Percentiles rank a stretch among this genome's conserved stretches.
phyloP scores from a whole-genome alignment of 257 asterid species.

The Petunia axillaris region DNA sequence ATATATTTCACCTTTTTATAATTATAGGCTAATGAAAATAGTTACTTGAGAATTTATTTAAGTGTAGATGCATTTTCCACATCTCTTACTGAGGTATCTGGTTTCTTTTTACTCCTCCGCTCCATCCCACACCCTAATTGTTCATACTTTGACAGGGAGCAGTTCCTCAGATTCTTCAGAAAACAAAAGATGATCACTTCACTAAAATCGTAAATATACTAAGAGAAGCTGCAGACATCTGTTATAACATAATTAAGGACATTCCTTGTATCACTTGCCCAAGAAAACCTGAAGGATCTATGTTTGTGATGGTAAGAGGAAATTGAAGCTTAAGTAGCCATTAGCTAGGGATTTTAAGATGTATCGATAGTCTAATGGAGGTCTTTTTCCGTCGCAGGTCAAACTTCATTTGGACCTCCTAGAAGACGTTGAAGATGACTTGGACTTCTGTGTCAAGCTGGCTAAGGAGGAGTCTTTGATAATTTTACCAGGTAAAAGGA shows the following conservation, averaged over 20 bases:
- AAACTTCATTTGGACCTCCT: slow-evolving; percentile 58
- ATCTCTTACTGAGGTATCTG: too few species aligned
- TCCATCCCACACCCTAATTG: too few species aligned
- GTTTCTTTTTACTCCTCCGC: too few species aligned
- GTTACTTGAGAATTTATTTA: slow-evolving; percentile 42
- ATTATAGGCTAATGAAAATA: background rate
- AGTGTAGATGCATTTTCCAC: too few species aligned
- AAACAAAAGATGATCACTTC: slow-evolving; percentile 63
- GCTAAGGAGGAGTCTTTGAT: slow-evolving; percentile 67
- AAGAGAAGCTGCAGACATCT: slow-evolving; percentile 52
- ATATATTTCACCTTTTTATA: slow-evolving; percentile 43
- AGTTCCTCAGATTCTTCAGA: slow-evolving; percentile 53
- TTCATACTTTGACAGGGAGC: slow-evolving; percentile 60
- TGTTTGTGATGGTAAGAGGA: slow-evolving; percentile 74
- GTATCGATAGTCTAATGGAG: background rate
- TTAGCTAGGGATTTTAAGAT: background rate
- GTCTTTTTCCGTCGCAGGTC: slow-evolving; percentile 45
- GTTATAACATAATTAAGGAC: slow-evolving; percentile 52
- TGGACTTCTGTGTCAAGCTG: slow-evolving; percentile 63
- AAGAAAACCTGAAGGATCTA: slow-evolving; percentile 84
- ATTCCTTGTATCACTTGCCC: slow-evolving; percentile 77
- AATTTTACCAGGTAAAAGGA: slow-evolving; percentile 59
- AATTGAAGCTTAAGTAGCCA: background rate
- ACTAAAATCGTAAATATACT: slow-evolving; percentile 47
- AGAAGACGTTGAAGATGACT: slow-evolving; percentile 56